Evolutionary conservation across 108 stramenopile genomes (phyloP).

Genomic region (Aurantiochytrium sp.): DNA sequence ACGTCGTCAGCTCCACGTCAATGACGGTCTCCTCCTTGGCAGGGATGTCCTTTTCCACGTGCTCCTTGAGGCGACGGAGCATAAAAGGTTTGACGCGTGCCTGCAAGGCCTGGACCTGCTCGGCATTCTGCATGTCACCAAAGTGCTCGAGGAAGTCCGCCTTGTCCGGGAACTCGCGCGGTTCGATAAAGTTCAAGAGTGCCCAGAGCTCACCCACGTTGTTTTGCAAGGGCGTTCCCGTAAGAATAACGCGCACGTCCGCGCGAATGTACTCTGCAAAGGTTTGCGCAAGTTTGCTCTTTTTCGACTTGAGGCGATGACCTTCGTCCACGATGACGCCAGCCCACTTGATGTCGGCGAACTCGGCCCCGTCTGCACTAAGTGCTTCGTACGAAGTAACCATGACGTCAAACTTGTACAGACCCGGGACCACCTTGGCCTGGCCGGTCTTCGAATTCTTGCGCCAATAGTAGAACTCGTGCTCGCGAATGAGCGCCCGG

Average conservation of each 20-base stretch:
- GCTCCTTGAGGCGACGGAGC: slow-evolving; percentile 87
- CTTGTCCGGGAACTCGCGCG: slow-evolving; percentile 17
- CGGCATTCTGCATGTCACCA: slow-evolving; percentile 80
- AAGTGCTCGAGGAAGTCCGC: slow-evolving; percentile 78
- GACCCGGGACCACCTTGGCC: not conserved
- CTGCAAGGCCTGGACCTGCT: slow-evolving; percentile 85
- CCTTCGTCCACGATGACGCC: slow-evolving; percentile 91
- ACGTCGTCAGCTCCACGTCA: slow-evolving; percentile 93
- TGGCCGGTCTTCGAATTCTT: slow-evolving; percentile 31
- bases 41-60: slow-evolving; percentile 97
- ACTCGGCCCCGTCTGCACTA: slow-evolving; percentile 67
- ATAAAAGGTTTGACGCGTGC: slow-evolving; percentile 84
- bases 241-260: slow-evolving; percentile 71
- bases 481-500: slow-evolving; percentile 61
- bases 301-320: slow-evolving; percentile 72
- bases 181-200: slow-evolving; percentile 72
- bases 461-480: slow-evolving; percentile 66
- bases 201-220: slow-evolving; percentile 77
- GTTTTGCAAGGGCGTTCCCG: slow-evolving; percentile 89
- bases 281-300: slow-evolving; percentile 73
- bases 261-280: slow-evolving; percentile 70
- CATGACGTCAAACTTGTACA: slow-evolving; percentile 63
- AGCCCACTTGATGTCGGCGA: slow-evolving; percentile 76
- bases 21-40: slow-evolving; percentile 97
- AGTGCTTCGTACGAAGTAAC: slow-evolving; percentile 82